Evolutionary conservation across 257 asterid genomes (phyloP).

Genomic region (Solanum pinnatisectum): DNA sequence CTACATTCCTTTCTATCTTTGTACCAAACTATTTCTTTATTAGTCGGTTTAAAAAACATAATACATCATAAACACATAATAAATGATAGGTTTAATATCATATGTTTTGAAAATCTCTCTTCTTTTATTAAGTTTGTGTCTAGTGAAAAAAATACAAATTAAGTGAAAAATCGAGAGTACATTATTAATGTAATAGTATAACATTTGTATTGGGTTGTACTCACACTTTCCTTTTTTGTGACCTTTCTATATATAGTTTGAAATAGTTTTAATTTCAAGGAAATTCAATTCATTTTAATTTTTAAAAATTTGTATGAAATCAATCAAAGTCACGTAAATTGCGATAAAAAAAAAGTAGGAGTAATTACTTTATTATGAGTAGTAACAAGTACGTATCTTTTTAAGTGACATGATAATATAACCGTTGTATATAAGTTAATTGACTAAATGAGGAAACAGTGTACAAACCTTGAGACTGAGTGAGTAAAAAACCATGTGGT

Average conservation of each 20-base stretch:
- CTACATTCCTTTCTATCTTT: background rate
- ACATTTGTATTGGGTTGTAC: background rate
- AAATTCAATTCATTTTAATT: background rate
- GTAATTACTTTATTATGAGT: background rate
- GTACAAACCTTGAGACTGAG: constrained; percentile 26
- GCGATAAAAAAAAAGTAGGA: background rate
- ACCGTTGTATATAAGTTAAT: background rate
- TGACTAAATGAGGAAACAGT: background rate
- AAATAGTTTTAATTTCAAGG: background rate
- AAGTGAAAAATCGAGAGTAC: background rate
- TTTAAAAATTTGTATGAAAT: background rate
- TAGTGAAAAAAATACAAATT: background rate
- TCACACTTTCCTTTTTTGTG: background rate
- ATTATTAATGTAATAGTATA: background rate
- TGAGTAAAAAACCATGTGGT: constrained; percentile 33
- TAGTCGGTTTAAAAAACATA: background rate
- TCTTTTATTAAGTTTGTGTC: background rate
- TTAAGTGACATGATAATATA: background rate
- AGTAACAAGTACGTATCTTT: background rate
- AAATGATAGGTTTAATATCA: background rate
- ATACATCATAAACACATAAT: background rate
- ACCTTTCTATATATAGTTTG: background rate
- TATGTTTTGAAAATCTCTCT: background rate
- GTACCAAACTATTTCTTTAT: background rate
- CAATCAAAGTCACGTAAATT: background rate